Conservation (phyloP, 768 basidiomycete species). For the Fistulinella prunicolor region DNA sequence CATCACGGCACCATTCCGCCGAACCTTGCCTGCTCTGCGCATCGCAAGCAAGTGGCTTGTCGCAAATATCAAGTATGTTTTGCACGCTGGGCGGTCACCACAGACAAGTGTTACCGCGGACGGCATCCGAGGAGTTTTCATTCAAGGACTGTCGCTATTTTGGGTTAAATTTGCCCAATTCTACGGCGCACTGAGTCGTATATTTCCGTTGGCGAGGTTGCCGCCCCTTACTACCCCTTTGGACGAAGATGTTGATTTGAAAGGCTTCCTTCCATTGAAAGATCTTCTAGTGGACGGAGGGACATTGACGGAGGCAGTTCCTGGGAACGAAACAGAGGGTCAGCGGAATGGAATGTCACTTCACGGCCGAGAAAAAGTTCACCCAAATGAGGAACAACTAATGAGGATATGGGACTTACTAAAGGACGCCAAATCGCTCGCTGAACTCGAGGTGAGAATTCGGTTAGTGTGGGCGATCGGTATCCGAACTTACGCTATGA, state of each 20-base stretch:
- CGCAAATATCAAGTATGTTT: conserved; percentile 68
- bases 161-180: conserved; percentile 75
- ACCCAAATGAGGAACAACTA: conserved; percentile 94
- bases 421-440: conserved; percentile 61
- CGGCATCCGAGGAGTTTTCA: conserved; percentile 23
- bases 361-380: conserved; percentile 45
- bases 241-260: conserved; percentile 89
- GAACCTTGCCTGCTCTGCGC: conserved; percentile 82
- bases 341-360: conserved; percentile 22
- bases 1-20: conserved; percentile 83
- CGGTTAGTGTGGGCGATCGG: conserved; percentile 2
- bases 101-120: conserved; percentile 14
- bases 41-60: conserved; percentile 88
- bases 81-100: conserved; percentile 40
- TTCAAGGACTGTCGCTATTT: conserved; percentile 47
- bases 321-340: conserved; percentile 22
- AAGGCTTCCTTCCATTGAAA: conserved; percentile 82
- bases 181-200: conserved; percentile 50
- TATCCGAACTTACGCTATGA: conserved; percentile 10
- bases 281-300: conserved; percentile 45
- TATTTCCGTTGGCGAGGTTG: conserved; percentile 67
- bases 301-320: conserved; percentile 5
- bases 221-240: conserved; percentile 59
- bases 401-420: conserved; percentile 90
- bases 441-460: conserved; percentile 53